phyloP scores from a whole-genome alignment of 2,329 filamentous ascomycete species.

The Colletotrichum sublineola region DNA sequence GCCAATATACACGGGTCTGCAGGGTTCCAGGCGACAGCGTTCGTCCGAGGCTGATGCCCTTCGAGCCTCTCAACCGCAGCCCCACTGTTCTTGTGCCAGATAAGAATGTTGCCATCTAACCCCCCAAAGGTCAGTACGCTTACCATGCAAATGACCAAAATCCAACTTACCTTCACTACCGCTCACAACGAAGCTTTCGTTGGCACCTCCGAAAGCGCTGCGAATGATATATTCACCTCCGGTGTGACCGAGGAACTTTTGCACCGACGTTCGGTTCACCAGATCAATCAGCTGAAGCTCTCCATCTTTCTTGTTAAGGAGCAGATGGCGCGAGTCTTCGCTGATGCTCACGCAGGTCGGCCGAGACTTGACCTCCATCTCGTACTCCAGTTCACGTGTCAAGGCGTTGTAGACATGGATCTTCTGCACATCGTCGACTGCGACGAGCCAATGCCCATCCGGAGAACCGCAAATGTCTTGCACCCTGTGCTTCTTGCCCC shows the following conservation, averaged over 20 bases:
- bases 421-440: conserved; percentile 77
- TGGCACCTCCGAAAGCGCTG: conserved; percentile 87
- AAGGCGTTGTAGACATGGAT: conserved; percentile 86
- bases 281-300: conserved; percentile 85
- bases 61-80: conserved; percentile 80
- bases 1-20: conserved; percentile 86
- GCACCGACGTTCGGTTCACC: conserved; percentile 76
- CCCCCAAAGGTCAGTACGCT: conserved; percentile 2
- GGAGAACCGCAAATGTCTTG: conserved; percentile 88
- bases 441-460: conserved; percentile 84
- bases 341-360: conserved; percentile 87
- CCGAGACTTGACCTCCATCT: conserved; percentile 76
- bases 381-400: conserved; percentile 81
- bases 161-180: conserved; percentile 83
- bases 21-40: conserved; percentile 91
- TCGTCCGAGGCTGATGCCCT: conserved; percentile 83
- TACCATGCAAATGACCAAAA: background rate
- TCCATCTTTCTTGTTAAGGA: conserved; percentile 85
- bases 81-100: conserved; percentile 92
- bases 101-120: conserved; percentile 76
- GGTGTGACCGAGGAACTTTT: conserved; percentile 80
- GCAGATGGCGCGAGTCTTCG: conserved; percentile 81
- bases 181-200: conserved; percentile 91
- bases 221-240: conserved; percentile 86
- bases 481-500: conserved; percentile 79